Percentiles rank a stretch among this genome's conserved stretches.
Evolutionary conservation across 306 rosid species (phyloP).

Genomic region (Malus sieversii): DNA sequence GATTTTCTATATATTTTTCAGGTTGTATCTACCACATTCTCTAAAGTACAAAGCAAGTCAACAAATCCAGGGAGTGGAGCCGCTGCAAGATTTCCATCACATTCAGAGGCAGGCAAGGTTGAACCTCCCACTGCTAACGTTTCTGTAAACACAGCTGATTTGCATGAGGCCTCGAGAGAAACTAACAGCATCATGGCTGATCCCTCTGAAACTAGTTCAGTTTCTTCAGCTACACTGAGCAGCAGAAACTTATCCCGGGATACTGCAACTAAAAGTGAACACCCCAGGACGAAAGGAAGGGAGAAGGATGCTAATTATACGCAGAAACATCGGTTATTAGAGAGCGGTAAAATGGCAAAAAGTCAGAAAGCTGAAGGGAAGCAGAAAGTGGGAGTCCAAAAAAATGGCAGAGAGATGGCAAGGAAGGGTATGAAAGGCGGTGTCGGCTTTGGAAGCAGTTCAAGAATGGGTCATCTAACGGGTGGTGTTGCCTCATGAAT

Average conservation of each 20-base stretch:
- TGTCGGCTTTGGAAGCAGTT: slow-evolving; percentile 28
- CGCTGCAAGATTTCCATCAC: slow-evolving; percentile 15
- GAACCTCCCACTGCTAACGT: slow-evolving; percentile 8
- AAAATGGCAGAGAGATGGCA: slow-evolving; percentile 18
- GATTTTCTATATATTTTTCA: slow-evolving; percentile 7
- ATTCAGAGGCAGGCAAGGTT: slow-evolving; percentile 28
- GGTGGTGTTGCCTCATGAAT: slow-evolving; percentile 49
- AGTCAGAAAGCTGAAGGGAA: slow-evolving; percentile 19
- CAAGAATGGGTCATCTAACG: slow-evolving; percentile 35
- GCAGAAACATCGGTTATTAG: slow-evolving; percentile 19
- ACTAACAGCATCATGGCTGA: slow-evolving; percentile 8
- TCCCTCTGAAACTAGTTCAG: slow-evolving; percentile 20
- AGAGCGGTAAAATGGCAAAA: slow-evolving; percentile 25
- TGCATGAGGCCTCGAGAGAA: slow-evolving; percentile 6
- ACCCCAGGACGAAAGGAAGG: slow-evolving; percentile 20
- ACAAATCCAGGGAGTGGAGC: slow-evolving; percentile 21
- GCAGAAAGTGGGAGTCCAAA: slow-evolving; percentile 22
- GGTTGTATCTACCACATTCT: slow-evolving; percentile 24
- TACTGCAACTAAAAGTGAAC: slow-evolving; percentile 6
- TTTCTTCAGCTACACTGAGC: slow-evolving; percentile 20
- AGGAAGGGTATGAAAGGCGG: slow-evolving; percentile 21
- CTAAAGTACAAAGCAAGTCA: slow-evolving; percentile 25
- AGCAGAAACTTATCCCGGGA: slow-evolving; percentile 6
- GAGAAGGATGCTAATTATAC: slow-evolving; percentile 14
- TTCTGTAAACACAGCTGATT: slow-evolving; percentile 8